These are phyloP conservation scores for Fusarium pseudoanthophilum DNA, from an alignment of 2,329 filamentous ascomycete genomes.

Conservation along the genomic window DNA sequence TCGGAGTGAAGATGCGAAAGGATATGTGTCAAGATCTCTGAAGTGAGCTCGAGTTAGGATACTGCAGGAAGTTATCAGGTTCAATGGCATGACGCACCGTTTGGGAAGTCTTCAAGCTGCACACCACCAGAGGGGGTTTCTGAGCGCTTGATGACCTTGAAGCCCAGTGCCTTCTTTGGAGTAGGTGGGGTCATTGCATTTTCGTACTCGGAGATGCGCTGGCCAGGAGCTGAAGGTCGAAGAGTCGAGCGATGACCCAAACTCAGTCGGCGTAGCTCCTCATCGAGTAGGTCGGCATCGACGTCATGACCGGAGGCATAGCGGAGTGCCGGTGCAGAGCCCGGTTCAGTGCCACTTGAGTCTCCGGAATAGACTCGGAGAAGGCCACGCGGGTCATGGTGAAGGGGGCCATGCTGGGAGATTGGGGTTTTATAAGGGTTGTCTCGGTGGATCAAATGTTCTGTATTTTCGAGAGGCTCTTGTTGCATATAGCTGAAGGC, in stretches of 20 bases:
- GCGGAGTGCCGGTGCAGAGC: constrained; percentile 46
- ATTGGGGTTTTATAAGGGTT: constrained; percentile 48
- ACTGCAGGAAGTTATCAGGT: background rate
- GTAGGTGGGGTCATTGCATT: constrained; percentile 63
- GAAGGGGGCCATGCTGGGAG: constrained; percentile 68
- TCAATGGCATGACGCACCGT: constrained; percentile 68
- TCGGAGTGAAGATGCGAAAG: constrained; percentile 89
- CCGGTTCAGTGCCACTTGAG: constrained; percentile 52
- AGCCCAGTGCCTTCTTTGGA: constrained; percentile 61
- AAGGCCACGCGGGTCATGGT: constrained; percentile 55
- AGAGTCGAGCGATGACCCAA: constrained; percentile 45
- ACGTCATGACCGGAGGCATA: constrained; percentile 48
- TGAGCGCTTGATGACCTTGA: constrained; percentile 65
- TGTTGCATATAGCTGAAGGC: constrained; percentile 72
- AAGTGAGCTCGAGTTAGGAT: constrained; percentile 26
- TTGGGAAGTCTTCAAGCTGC: constrained; percentile 74
- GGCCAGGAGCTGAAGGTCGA: constrained; percentile 54
- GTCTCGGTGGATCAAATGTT: constrained; percentile 54
- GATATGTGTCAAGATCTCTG: constrained; percentile 92
- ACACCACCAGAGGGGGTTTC: constrained; percentile 53
- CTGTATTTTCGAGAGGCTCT: constrained; percentile 62
- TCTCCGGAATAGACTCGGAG: constrained; percentile 47
- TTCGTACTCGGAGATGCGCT: constrained; percentile 70
- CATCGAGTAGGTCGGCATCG: constrained; percentile 58
- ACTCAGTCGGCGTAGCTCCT: constrained; percentile 65